Base-by-base conservation (phyloP, 176 grass and related monocot genomes). In the Aegilops speltoides region DNA sequence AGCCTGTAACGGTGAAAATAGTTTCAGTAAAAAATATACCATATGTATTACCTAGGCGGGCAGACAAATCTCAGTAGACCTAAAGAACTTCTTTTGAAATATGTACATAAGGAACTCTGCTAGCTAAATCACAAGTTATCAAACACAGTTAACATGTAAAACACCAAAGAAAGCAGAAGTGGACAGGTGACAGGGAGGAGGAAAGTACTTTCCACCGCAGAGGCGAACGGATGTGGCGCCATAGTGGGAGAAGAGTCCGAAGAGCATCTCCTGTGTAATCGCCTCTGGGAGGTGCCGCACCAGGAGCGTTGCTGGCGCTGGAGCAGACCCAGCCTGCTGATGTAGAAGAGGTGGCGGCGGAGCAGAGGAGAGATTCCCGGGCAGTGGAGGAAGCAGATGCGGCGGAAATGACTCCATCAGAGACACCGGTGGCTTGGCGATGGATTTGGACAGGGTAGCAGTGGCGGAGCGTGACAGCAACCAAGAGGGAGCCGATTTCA, bases 281-380 rank as follows among this genome's bases (percentile, higher is more conserved):
- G 86, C 96, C 89, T 98, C 93, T 6, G 93, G 96, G 10, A 98
- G 92, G 74, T 96, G 96, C 79, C 91, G 93, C 72, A 98, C 96
- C 10, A 98, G 83, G 68, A 98, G 91, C 22, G 93, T 95, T 54
- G 87, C 91, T 16, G 85, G 64, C 33, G 64, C 20, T 8, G 79
- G 84, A 34, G 24, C 71, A 4, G 74, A 23, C 20, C 41, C 86
- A 68, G 23, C 43, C 48, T 17, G 57, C 76, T 31, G 73, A 36
- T n/a, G 56, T 8, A 46, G 75, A 15, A 26, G 70, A 4, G 16
- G 77, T 57, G 34, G 86, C 25, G 64, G 82, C 67, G 66, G 19
- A 22, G 74, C 62, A 2, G 85, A 62, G 12, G 28, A 73, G 2
- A 83, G 84, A 20, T 64, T 33, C 3, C 14, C 28, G 0, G 88